Evolutionary conservation across 768 basidiomycete genomes (phyloP).

Genomic region (Termitomyces heimii): DNA sequence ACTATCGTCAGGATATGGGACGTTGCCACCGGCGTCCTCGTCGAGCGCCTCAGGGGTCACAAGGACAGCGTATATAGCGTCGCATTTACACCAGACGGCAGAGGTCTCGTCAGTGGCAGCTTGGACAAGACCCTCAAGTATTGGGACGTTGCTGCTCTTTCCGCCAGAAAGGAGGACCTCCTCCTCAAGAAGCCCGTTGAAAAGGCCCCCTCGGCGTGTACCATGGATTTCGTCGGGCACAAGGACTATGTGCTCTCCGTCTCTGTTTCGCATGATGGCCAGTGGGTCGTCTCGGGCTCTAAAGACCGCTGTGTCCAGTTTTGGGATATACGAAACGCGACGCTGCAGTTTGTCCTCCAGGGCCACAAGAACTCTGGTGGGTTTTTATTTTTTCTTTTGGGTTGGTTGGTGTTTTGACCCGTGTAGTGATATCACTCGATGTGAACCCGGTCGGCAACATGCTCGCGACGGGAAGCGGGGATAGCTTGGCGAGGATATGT

Average conservation of each 20-base stretch:
- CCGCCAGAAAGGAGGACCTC: slow-evolving; percentile 32
- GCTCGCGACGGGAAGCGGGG: slow-evolving; percentile 48
- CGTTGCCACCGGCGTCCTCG: slow-evolving; percentile 50
- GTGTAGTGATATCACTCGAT: slow-evolving; percentile 44
- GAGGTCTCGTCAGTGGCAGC: slow-evolving; percentile 86
- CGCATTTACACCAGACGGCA: slow-evolving; percentile 90
- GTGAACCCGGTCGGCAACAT: slow-evolving; percentile 38
- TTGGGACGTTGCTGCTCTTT: slow-evolving; percentile 76
- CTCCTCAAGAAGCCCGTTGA: slow-evolving; percentile 43
- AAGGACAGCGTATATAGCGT: slow-evolving; percentile 83
- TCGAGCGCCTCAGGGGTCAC: slow-evolving; percentile 74
- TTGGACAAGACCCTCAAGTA: slow-evolving; percentile 85
- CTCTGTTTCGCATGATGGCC: slow-evolving; percentile 81
- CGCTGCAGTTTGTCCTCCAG: slow-evolving; percentile 91
- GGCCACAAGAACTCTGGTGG: slow-evolving; percentile 51
- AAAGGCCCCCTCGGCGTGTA: slow-evolving; percentile 38
- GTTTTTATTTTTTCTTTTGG: slow-evolving; percentile 9
- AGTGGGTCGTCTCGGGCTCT: slow-evolving; percentile 88
- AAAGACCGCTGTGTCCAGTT: slow-evolving; percentile 97
- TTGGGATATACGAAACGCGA: slow-evolving; percentile 72
- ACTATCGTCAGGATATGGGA: slow-evolving; percentile 84
- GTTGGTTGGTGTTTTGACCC: too few species aligned
- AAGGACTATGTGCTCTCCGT: slow-evolving; percentile 61
- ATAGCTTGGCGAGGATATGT: slow-evolving; percentile 53
- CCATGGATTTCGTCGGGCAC: slow-evolving; percentile 85